Percentiles rank a stretch among this genome's conserved stretches.
Evolutionary conservation across 2,329 filamentous ascomycete genomes (phyloP).

Genomic region (Coniochaeta hoffmannii): DNA sequence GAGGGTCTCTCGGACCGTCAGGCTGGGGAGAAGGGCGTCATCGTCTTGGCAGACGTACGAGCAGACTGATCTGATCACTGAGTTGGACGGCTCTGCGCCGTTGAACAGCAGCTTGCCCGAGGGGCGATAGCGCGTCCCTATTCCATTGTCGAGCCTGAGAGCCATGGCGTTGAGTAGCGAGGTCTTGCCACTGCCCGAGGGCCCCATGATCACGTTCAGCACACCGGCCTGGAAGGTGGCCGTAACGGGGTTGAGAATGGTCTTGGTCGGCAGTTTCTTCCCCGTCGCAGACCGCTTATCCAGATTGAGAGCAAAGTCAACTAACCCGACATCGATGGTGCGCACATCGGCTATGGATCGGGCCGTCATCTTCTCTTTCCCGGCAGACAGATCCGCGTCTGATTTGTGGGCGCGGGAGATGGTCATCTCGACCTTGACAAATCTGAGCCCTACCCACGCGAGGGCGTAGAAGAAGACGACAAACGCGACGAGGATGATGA

Average conservation of each 20-base stretch:
- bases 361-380: slow-evolving; percentile 61
- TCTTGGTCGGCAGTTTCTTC: slow-evolving; percentile 43
- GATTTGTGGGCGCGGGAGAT: slow-evolving; percentile 55
- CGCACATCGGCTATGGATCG: slow-evolving; percentile 45
- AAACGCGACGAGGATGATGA: slow-evolving; percentile 55
- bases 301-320: slow-evolving; percentile 56
- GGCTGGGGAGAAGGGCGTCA: slow-evolving; percentile 63
- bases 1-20: slow-evolving; percentile 70
- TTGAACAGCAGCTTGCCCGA: slow-evolving; percentile 64
- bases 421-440: slow-evolving; percentile 59
- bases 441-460: slow-evolving; percentile 55
- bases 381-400: slow-evolving; percentile 56
- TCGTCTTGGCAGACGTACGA: slow-evolving; percentile 77
- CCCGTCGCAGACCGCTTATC: slow-evolving; percentile 51
- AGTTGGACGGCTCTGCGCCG: slow-evolving; percentile 56
- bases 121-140: slow-evolving; percentile 54
- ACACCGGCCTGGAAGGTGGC: slow-evolving; percentile 60
- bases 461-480: slow-evolving; percentile 54
- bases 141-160: slow-evolving; percentile 48
- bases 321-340: slow-evolving; percentile 57
- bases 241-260: slow-evolving; percentile 60
- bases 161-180: slow-evolving; percentile 69
- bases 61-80: slow-evolving; percentile 63
- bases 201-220: slow-evolving; percentile 74
- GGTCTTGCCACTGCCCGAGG: slow-evolving; percentile 71